These are phyloP conservation scores for Podaxis carcinomalis DNA, from an alignment of 768 basidiomycete species.

Conservation along the genomic window DNA sequence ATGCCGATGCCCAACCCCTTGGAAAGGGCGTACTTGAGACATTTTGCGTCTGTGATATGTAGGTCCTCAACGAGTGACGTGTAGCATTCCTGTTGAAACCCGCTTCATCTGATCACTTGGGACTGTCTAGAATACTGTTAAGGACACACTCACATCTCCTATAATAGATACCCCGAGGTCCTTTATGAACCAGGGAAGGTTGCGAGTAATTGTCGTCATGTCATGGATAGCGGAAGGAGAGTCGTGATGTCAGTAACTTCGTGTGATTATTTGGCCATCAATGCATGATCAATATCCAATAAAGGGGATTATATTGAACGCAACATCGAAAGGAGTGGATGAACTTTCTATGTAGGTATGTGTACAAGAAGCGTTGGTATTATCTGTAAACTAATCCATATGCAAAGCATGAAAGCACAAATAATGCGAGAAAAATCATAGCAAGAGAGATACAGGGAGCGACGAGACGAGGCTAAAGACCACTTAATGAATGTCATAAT, in stretches of 20 bases:
- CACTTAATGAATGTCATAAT: not conserved
- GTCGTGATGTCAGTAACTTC: not conserved
- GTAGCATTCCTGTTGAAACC: slow-evolving; percentile 74
- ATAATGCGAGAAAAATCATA: not conserved
- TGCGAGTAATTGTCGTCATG: slow-evolving; percentile 78
- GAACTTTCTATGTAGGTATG: not conserved
- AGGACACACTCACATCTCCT: slow-evolving; percentile 55
- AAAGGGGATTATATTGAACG: not conserved
- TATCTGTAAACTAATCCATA: not conserved
- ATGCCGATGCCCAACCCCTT: slow-evolving; percentile 91
- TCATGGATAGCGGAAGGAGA: slow-evolving; percentile 13
- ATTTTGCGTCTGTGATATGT: slow-evolving; percentile 67
- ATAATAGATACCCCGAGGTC: slow-evolving; percentile 80
- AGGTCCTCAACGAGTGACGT: slow-evolving; percentile 83
- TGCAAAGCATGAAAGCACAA: not conserved
- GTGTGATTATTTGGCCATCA: not conserved
- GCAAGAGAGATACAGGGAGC: not conserved
- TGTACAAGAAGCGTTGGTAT: not conserved
- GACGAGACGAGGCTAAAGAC: not conserved
- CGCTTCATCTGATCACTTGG: not conserved
- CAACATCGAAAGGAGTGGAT: not conserved
- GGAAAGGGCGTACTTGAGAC: slow-evolving; percentile 86
- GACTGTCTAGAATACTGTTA: not conserved
- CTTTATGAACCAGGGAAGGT: slow-evolving; percentile 81
- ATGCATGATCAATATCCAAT: not conserved